phyloP scores from a whole-genome alignment of 139 green algal species.

The Chlamydomonas sp. region DNA sequence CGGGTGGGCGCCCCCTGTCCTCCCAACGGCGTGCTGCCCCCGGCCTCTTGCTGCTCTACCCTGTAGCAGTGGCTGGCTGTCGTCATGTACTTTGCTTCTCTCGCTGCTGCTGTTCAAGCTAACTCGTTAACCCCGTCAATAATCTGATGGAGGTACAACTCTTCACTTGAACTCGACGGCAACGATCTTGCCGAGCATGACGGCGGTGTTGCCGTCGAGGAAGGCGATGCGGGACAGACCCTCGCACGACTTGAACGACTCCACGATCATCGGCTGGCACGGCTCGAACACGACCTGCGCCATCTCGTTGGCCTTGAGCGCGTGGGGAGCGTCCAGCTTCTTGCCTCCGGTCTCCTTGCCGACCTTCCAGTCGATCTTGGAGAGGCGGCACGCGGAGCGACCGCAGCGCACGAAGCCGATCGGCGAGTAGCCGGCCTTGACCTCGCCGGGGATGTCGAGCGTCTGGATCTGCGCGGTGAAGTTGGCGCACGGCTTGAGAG shows the following conservation, averaged over 20 bases:
- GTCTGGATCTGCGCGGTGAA: slow-evolving; percentile 90
- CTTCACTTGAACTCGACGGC: slow-evolving; percentile 13
- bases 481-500: slow-evolving; percentile 67
- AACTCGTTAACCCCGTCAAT: too few relatives aligned
- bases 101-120: too few relatives aligned
- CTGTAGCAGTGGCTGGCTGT: too few relatives aligned
- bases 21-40: too few relatives aligned
- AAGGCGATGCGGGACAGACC: slow-evolving; percentile 88
- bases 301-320: slow-evolving; percentile 91
- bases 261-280: slow-evolving; percentile 77
- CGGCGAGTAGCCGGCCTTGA: slow-evolving; percentile 85
- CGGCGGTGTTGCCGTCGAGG: slow-evolving; percentile 90
- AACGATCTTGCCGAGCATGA: slow-evolving; percentile 83
- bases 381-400: slow-evolving; percentile 77
- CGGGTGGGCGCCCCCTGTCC: too few relatives aligned
- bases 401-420: slow-evolving; percentile 88
- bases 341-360: slow-evolving; percentile 93
- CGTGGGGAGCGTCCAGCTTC: slow-evolving; percentile 78
- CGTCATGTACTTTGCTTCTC: too few relatives aligned
- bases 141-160: too few relatives aligned
- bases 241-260: slow-evolving; percentile 88
- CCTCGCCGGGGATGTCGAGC: slow-evolving; percentile 85
- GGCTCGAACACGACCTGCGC: slow-evolving; percentile 80
- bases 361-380: slow-evolving; percentile 82
- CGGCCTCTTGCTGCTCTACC: too few relatives aligned